Evolutionary conservation across 1,139 yeast genomes (phyloP).

Genomic region (Candida mesenterica): DNA sequence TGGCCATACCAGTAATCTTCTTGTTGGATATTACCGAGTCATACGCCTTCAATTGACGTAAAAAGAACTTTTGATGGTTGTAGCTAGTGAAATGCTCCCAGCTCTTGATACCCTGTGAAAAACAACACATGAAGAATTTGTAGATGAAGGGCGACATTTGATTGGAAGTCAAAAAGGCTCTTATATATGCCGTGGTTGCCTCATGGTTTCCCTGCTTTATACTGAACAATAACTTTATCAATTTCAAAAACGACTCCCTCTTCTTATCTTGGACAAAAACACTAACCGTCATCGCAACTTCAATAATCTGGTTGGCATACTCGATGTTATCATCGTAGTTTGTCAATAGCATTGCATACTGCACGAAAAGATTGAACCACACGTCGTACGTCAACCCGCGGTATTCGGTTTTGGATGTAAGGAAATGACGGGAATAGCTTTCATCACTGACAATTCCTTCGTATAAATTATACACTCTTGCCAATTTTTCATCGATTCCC

Average conservation of each 20-base stretch:
- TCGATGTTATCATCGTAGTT: conserved; percentile 56
- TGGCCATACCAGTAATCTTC: conserved; percentile 75
- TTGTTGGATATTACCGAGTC: conserved; percentile 60
- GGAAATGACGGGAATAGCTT: conserved; percentile 32
- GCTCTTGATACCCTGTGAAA: conserved; percentile 60
- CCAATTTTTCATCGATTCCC: conserved; percentile 70
- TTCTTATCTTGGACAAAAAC: conserved; percentile 66
- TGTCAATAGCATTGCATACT: conserved; percentile 66
- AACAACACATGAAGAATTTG: conserved; percentile 65
- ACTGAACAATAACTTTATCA: conserved; percentile 68
- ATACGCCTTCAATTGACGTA: conserved; percentile 85
- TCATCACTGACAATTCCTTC: conserved; percentile 58
- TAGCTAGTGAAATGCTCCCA: conserved; percentile 66
- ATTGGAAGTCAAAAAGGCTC: conserved; percentile 62
- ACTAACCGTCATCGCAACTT: conserved; percentile 71
- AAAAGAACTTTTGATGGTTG: conserved; percentile 83
- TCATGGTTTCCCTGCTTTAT: conserved; percentile 50
- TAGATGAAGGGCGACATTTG: conserved; percentile 75
- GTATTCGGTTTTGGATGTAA: conserved; percentile 52
- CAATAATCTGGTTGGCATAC: conserved; percentile 69
- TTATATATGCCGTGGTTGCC: conserved; percentile 48
- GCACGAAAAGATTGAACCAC: conserved; percentile 86
- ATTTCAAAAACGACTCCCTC: conserved; percentile 54
- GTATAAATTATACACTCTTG: conserved; percentile 62
- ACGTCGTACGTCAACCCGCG: conserved; percentile 73